Evolutionary conservation across 106 monocot species (phyloP).

Genomic region (Posidonia australis): DNA sequence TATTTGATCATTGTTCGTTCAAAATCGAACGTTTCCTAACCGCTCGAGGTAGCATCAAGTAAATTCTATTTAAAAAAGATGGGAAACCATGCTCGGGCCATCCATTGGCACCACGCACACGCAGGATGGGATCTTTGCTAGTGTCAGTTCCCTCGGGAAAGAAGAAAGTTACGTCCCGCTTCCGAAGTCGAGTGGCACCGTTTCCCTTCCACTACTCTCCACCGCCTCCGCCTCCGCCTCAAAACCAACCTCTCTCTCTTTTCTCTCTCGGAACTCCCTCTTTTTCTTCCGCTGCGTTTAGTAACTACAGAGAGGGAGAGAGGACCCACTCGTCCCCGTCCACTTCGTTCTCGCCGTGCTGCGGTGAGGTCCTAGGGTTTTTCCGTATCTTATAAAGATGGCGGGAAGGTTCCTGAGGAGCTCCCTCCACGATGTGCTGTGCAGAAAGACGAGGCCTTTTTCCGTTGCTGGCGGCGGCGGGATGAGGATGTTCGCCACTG

Average conservation of each 20-base stretch:
- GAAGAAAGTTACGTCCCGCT: too few relatives aligned
- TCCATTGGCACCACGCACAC: too few relatives aligned
- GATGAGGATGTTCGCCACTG: background rate
- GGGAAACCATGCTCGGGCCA: too few relatives aligned
- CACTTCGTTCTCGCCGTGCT: background rate
- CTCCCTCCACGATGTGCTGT: background rate
- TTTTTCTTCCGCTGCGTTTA: background rate
- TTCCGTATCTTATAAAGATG: background rate
- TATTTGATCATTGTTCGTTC: too few relatives aligned
- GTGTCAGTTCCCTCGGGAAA: too few relatives aligned
- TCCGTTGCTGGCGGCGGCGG: background rate
- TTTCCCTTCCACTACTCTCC: too few relatives aligned
- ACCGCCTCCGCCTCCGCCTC: background rate
- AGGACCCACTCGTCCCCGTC: background rate
- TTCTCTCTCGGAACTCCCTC: background rate
- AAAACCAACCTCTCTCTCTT: background rate
- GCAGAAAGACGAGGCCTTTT: background rate
- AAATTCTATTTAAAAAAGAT: too few relatives aligned
- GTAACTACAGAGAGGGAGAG: too few relatives aligned
- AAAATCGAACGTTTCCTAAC: too few relatives aligned
- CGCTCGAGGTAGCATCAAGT: too few relatives aligned
- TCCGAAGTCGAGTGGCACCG: too few relatives aligned
- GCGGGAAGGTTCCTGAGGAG: constrained; percentile 5
- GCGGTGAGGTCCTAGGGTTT: background rate
- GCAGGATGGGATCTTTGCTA: too few relatives aligned